Evolutionary conservation across 345 rosid genomes (phyloP).

Genomic region (Moricandia arvensis): DNA sequence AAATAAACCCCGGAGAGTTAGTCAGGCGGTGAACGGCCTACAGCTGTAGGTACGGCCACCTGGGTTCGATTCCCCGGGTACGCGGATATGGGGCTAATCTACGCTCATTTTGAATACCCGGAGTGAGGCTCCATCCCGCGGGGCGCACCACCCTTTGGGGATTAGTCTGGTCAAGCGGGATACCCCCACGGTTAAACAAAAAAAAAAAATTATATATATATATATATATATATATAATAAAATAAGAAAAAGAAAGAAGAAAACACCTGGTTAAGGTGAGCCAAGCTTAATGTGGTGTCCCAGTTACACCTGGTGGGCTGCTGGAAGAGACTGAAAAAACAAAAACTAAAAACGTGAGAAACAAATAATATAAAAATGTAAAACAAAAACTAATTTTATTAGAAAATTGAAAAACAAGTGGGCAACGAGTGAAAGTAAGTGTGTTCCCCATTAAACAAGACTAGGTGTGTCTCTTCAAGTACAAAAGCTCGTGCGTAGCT

Average conservation of each 20-base stretch:
- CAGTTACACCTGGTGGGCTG: slow-evolving; percentile 33
- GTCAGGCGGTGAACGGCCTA: too few relatives aligned
- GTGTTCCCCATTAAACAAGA: slow-evolving; percentile 16
- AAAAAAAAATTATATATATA: too few relatives aligned
- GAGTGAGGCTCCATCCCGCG: too few relatives aligned
- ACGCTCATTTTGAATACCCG: too few relatives aligned
- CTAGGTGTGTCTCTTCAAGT: slow-evolving; percentile 32
- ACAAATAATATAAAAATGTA: neutral
- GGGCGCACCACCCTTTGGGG: too few relatives aligned
- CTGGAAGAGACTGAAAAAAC: slow-evolving; percentile 29
- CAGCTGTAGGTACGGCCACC: too few relatives aligned
- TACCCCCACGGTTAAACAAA: too few relatives aligned
- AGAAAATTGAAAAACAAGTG: neutral
- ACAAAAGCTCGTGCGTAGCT: slow-evolving; percentile 36
- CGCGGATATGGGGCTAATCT: too few relatives aligned
- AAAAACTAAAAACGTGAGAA: neutral
- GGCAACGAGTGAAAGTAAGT: slow-evolving; percentile 15
- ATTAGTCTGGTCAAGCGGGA: too few relatives aligned
- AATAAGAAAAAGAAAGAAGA: neutral
- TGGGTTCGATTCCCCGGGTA: too few relatives aligned
- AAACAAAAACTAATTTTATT: neutral
- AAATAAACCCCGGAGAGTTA: too few relatives aligned
- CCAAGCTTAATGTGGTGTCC: slow-evolving; percentile 26
- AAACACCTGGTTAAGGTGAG: slow-evolving; percentile 31
- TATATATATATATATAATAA: too few relatives aligned